These are phyloP conservation scores for Pseudocercospora fuligena DNA, from an alignment of 2,329 filamentous ascomycete species.

Conservation along the genomic window DNA sequence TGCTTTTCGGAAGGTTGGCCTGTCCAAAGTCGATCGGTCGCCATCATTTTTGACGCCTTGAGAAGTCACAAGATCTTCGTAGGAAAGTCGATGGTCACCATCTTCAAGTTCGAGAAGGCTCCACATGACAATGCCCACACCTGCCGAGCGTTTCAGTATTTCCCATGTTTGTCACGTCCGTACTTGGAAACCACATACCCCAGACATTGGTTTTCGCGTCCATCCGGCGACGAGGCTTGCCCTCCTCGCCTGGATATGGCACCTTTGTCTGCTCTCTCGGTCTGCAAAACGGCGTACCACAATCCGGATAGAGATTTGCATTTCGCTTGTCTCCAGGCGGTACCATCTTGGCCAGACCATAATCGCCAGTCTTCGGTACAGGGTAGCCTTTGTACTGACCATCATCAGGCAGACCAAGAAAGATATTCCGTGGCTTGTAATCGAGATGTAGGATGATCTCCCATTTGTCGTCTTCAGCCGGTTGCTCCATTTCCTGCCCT, in stretches of 20 bases:
- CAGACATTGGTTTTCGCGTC: constrained; percentile 25
- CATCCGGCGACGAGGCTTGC: neutral
- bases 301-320: neutral
- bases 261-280: neutral
- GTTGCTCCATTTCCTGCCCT: constrained; percentile 24
- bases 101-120: constrained; percentile 10
- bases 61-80: neutral
- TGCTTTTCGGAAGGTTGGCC: neutral
- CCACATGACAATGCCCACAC: constrained; percentile 23
- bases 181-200: neutral
- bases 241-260: neutral
- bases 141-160: neutral
- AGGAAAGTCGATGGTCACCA: constrained; percentile 1
- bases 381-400: constrained; percentile 15
- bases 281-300: neutral
- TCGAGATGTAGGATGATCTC: constrained; percentile 26
- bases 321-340: neutral
- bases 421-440: constrained; percentile 20
- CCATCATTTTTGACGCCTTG: neutral
- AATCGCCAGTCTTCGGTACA: constrained; percentile 23
- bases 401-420: constrained; percentile 14
- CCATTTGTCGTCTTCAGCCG: constrained; percentile 16
- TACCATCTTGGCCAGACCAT: constrained; percentile 14
- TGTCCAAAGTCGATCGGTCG: neutral
- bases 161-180: neutral